Evolutionary conservation across 345 rosid genomes (phyloP), one percentile per base, ranked within the genome.

Genomic region (Microthlaspi erraticum): DNA sequence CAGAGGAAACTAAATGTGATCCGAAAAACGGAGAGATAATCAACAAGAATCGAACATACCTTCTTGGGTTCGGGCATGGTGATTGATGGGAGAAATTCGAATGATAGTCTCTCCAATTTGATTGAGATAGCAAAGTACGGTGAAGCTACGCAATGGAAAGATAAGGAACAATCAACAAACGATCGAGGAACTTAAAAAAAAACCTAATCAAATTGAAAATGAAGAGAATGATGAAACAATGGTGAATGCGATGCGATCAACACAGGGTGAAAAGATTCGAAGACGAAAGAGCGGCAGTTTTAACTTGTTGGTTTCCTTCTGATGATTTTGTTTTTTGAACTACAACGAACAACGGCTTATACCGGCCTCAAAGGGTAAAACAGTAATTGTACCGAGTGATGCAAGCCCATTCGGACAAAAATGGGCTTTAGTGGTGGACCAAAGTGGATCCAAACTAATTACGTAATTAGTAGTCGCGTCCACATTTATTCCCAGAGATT

Each of bases 241-340:
- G 70, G 68, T 19, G 46, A 17, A 33, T 63, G 46, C 38, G 26
- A 33, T 63, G 46, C 38, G 33, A 53, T 49, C 8, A 38, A 10
- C 7, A 71, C 60, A 69, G 39, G 43, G 66, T 26, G 18, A 38
- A 57, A 49, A 49, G 66, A 18, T 66, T 66, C 50, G 23, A 58
- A 31, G 42, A 10, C 32, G 67, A 76, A 49, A 69, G 76, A 64
- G 76, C 71, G 79, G 67, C 71, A 76, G 79, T 68, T 68, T 20
- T 32, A 1, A 1, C 13, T 13, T 29, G 4, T 16, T 18, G 29
- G 4, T 26, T 51, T 26, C 23, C 34, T 20, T n/a, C 2, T 5
- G 34, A 11, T 0, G 38, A 26, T 54, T 72, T 54, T 72, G 29
- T 36, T 16, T 54, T 72, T 54, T 72, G 29, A 45, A 72, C 23